Base-by-base conservation (phyloP, 2,329 filamentous ascomycete genomes). In the Emmonsiellopsis sp. region DNA sequence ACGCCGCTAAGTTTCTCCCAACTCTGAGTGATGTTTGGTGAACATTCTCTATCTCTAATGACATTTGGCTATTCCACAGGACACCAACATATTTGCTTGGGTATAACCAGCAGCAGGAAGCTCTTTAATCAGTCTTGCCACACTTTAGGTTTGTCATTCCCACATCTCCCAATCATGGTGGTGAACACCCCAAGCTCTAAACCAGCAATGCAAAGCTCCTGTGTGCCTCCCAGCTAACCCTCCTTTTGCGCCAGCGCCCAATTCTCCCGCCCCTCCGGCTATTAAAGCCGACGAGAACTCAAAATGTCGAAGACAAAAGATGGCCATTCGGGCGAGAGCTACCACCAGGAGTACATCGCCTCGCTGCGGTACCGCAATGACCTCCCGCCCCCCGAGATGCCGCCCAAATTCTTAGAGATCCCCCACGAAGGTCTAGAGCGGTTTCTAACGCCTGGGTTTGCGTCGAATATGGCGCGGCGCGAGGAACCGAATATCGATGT, bases 401-500 rank as follows among this genome's bases (percentile, higher is more conserved):
- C 92, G 1, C 93, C 93, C 1, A 98, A 98, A 77, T 85, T 98
- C 58, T 86, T 98, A 62, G 89, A 97, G 60, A 95, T 98, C 56
- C 92, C 93, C 9, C 95, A 95, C 64, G 93, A 88, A 53, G 93
- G 93, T 42, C 81, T 97, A 13, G 80, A 87, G 42, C 87, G 94
- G 68, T 97, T 96, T 72, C 94, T 93, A 34, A 88, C 85, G 3
- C 88, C 93, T 1, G 85, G 85, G 21, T 98, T 95, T 74, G 90
- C 91, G 33, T 93, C 91, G 45, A 84, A 89, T 58, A 77, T 98
- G 61, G 89, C 88, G 14, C 80, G 92, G 65, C 90, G 95, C 65
- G 93, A 97, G 74, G 88, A 92, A 51, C 77, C 95, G 48, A 97
- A 96, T 66, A 93, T 98, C 57, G 93, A 98, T 72, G 90, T 90